These are phyloP conservation scores for Voacanga thouarsii DNA, from an alignment of 257 asterid species.

Conservation along the genomic window DNA sequence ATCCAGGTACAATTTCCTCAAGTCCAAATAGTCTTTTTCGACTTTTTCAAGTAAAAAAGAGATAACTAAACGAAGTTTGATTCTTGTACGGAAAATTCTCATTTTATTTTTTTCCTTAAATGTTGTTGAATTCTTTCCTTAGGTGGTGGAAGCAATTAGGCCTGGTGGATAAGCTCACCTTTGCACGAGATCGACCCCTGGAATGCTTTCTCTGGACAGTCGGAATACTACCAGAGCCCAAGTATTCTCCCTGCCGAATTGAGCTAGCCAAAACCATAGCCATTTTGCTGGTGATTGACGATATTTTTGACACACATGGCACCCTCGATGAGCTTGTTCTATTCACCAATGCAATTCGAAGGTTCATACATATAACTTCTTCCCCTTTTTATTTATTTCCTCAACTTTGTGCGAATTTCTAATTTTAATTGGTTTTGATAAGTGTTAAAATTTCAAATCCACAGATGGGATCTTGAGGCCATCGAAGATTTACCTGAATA, in stretches of 20 bases:
- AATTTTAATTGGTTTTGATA: not conserved
- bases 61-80: not conserved
- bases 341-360: conserved; percentile 60
- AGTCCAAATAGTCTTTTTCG: not conserved
- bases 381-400: too few relatives aligned
- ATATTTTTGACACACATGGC: conserved; percentile 61
- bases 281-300: conserved; percentile 55
- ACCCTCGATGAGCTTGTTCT: conserved; percentile 49
- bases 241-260: conserved; percentile 51
- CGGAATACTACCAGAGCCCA: conserved; percentile 63
- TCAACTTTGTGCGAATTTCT: too few relatives aligned
- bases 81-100: too few relatives aligned
- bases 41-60: not conserved
- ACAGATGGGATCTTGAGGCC: conserved; percentile 72
- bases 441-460: not conserved
- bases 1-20: conserved; percentile 28
- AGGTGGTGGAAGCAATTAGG: conserved; percentile 82
- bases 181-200: conserved; percentile 58
- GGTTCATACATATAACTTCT: conserved; percentile 24
- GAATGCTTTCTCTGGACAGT: conserved; percentile 75
- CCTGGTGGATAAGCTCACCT: conserved; percentile 49
- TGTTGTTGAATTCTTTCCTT: too few relatives aligned
- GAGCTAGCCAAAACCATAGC: conserved; percentile 62
- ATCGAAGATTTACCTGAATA: conserved; percentile 58
- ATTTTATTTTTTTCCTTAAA: not conserved